Evolutionary conservation across 441 rosid species (phyloP).

Genomic region (Pelargonium australe): DNA sequence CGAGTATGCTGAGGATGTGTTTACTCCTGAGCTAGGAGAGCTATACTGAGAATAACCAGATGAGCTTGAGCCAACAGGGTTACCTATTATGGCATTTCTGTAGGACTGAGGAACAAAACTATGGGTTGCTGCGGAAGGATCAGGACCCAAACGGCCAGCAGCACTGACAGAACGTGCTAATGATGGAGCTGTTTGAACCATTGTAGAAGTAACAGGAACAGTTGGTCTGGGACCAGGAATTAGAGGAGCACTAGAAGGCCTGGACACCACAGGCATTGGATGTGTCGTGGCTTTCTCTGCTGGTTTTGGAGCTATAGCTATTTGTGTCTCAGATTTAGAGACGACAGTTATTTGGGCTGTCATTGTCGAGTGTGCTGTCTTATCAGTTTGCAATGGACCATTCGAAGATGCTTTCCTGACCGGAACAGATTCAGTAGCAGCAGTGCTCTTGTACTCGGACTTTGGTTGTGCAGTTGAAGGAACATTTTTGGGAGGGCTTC

Average conservation of each 20-base stretch:
- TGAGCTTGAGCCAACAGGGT: conserved; percentile 51
- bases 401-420: conserved; percentile 37
- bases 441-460: conserved; percentile 39
- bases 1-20: conserved; percentile 35
- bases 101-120: conserved; percentile 66
- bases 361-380: conserved; percentile 24
- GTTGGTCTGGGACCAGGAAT: conserved; percentile 51
- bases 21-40: conserved; percentile 47
- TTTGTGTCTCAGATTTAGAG: conserved; percentile 43
- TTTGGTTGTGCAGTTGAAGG: conserved; percentile 34
- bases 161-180: conserved; percentile 83
- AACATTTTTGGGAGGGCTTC: conserved; percentile 29
- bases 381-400: conserved; percentile 42
- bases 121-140: conserved; percentile 42
- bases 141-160: conserved; percentile 71
- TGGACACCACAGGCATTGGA: conserved; percentile 51
- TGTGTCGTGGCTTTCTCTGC: conserved; percentile 36
- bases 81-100: conserved; percentile 74
- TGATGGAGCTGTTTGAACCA: conserved; percentile 53
- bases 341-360: conserved; percentile 30
- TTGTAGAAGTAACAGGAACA: conserved; percentile 36
- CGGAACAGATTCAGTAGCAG: conserved; percentile 28
- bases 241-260: conserved; percentile 90
- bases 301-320: conserved; percentile 35
- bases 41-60: conserved; percentile 39